Evolutionary conservation across 2,329 filamentous ascomycete species (phyloP).

Genomic region (Bipolaris bicolor): DNA sequence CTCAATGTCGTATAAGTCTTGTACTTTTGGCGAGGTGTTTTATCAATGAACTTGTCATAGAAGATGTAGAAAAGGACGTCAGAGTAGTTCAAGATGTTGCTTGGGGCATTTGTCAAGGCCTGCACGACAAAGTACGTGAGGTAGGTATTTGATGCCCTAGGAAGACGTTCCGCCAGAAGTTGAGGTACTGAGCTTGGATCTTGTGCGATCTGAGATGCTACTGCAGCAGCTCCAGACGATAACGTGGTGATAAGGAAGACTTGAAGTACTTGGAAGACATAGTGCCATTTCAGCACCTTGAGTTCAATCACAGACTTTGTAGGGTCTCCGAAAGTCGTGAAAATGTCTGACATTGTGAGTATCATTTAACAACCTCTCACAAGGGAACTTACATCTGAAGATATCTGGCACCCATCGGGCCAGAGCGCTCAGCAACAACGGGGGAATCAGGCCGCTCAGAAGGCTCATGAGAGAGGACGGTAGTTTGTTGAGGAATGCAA

Average conservation of each 20-base stretch:
- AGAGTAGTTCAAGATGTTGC: constrained; percentile 73
- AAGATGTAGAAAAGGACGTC: constrained; percentile 77
- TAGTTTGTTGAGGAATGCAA: constrained; percentile 74
- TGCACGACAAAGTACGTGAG: constrained; percentile 94
- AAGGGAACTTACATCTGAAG: constrained; percentile 68
- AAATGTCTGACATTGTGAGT: constrained; percentile 64
- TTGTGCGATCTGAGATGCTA: constrained; percentile 66
- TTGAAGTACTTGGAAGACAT: constrained; percentile 87
- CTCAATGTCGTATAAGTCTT: constrained; percentile 41
- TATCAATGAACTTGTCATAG: constrained; percentile 75
- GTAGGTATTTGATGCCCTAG: constrained; percentile 90
- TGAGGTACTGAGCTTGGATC: constrained; percentile 67
- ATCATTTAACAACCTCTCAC: not conserved
- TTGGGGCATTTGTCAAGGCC: constrained; percentile 78
- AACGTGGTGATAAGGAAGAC: constrained; percentile 89
- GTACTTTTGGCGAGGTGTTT: constrained; percentile 65
- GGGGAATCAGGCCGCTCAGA: constrained; percentile 82
- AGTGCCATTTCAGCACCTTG: constrained; percentile 90
- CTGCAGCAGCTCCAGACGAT: constrained; percentile 77
- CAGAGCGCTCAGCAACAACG: constrained; percentile 77
- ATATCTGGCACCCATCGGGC: constrained; percentile 88
- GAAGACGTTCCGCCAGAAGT: constrained; percentile 75
- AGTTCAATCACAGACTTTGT: constrained; percentile 82
- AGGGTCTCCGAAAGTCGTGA: constrained; percentile 79
- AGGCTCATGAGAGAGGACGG: constrained; percentile 78